phyloP scores from a whole-genome alignment of 805 yeast species.

The Pichia ethanolica region DNA sequence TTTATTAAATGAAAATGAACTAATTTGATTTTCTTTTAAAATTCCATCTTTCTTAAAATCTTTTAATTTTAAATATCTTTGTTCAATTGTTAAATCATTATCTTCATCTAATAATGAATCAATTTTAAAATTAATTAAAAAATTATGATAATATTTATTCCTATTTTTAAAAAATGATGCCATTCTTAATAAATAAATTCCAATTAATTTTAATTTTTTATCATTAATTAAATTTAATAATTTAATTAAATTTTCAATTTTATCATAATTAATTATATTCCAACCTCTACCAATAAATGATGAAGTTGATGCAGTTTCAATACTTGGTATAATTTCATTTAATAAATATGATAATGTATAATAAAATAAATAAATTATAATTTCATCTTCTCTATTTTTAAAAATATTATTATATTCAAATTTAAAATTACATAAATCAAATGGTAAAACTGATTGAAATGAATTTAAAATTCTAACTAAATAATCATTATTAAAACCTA shows the following conservation, averaged over 20 bases:
- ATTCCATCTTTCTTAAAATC: not conserved
- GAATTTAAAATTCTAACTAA: slow-evolving; percentile 9
- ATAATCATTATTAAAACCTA: slow-evolving; percentile 9
- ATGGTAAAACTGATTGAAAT: slow-evolving; percentile 4
- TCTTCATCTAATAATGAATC: slow-evolving; percentile 2
- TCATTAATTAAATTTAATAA: too few species aligned
- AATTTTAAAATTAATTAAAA: not conserved
- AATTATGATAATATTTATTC: not conserved
- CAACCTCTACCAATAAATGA: too few species aligned
- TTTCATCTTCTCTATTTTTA: too few species aligned
- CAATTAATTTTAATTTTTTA: too few species aligned
- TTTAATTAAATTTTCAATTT: too few species aligned
- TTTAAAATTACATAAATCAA: not conserved
- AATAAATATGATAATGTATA: too few species aligned
- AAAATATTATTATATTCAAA: too few species aligned
- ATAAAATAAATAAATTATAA: too few species aligned
- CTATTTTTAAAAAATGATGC: slow-evolving; percentile 5
- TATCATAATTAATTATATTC: too few species aligned
- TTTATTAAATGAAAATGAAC: slow-evolving; percentile 1
- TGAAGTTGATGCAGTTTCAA: too few species aligned
- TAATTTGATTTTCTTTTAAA: slow-evolving; percentile 1
- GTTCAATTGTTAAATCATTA: not conserved
- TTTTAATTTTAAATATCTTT: slow-evolving; percentile 2
- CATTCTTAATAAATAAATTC: slow-evolving; percentile 5
- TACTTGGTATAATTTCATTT: too few species aligned